These are phyloP conservation scores for Leccinum ochraceum DNA, from an alignment of 768 basidiomycete genomes.

Conservation along the genomic window DNA sequence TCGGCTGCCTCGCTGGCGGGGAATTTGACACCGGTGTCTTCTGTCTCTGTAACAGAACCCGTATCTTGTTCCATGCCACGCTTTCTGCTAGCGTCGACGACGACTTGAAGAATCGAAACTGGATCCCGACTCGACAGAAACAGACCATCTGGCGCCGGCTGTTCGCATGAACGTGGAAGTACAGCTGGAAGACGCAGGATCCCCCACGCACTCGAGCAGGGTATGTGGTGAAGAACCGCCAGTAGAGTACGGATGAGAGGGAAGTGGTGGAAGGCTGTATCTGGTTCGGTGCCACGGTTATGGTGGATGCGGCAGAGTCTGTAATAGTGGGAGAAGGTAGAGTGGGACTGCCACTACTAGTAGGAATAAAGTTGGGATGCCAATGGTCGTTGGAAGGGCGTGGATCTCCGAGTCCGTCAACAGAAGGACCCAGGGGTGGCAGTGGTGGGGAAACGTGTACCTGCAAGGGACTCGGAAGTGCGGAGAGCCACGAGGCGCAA, in stretches of 20 bases:
- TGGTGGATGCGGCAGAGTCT: conserved; percentile 11
- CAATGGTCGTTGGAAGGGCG: conserved; percentile 19
- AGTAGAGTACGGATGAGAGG: conserved; percentile 3
- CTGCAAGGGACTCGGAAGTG: conserved; percentile 32
- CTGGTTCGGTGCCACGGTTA: conserved; percentile 12
- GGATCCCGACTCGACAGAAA: conserved; percentile 9
- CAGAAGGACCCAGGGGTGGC: conserved; percentile 26
- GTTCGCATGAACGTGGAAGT: conserved; percentile 25
- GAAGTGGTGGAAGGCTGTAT: no score
- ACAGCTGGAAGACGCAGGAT: conserved; percentile 6
- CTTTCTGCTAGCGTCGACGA: no score
- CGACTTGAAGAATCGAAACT: conserved; percentile 2
- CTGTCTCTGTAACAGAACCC: no score
- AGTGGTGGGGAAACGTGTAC: conserved; percentile 28
- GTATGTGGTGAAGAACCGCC: conserved; percentile 17
- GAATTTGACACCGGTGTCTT: no score
- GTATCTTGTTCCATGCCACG: no score
- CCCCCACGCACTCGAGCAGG: conserved; percentile 19
- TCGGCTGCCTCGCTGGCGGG: no score
- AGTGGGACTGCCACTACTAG: conserved; percentile 1
- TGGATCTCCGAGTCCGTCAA: conserved; percentile 15
- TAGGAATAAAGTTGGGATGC: conserved; percentile 22
- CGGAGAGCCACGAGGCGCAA: conserved; percentile 42
- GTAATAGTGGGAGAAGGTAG: conserved; percentile 5
- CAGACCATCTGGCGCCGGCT: conserved; percentile 9